phyloP scores from a whole-genome alignment of 345 rosid genomes.

The Populus nigra region DNA sequence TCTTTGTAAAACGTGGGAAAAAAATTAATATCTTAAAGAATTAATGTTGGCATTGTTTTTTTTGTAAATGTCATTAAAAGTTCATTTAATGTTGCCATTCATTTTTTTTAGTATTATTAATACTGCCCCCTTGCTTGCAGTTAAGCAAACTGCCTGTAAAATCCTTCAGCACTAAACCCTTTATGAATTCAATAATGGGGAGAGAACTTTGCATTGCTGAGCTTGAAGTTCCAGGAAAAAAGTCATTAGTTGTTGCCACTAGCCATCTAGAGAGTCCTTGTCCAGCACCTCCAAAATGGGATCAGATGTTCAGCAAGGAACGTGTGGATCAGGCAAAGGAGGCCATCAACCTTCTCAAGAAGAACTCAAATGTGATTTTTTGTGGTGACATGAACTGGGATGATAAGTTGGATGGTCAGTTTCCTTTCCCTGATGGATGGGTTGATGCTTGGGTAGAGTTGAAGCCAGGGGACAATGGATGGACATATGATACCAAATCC shows the following conservation, averaged over 20 bases:
- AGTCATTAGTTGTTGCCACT: slow-evolving; percentile 67
- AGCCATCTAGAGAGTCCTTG: slow-evolving; percentile 98
- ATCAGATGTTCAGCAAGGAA: slow-evolving; percentile 93
- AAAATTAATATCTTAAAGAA: no score
- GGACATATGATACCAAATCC: slow-evolving; percentile 87
- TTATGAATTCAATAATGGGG: slow-evolving; percentile 78
- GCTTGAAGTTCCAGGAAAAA: slow-evolving; percentile 55
- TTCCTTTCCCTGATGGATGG: slow-evolving; percentile 76
- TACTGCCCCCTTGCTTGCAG: slow-evolving; percentile 39
- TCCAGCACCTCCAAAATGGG: slow-evolving; percentile 91
- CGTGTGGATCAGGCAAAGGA: slow-evolving; percentile 79
- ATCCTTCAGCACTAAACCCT: slow-evolving; percentile 56
- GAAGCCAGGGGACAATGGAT: slow-evolving; percentile 69
- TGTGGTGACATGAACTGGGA: slow-evolving; percentile 99
- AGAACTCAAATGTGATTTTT: slow-evolving; percentile 63
- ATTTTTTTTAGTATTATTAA: not conserved
- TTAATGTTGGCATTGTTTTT: not conserved
- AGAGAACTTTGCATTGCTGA: slow-evolving; percentile 75
- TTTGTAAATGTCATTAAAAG: no score
- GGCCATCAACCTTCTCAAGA: slow-evolving; percentile 48
- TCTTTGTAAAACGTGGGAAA: no score
- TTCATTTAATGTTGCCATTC: not conserved
- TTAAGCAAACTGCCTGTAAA: slow-evolving; percentile 74
- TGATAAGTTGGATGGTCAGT: slow-evolving; percentile 73
- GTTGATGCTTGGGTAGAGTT: slow-evolving; percentile 72